Evolutionary conservation across 78 protist genomes (phyloP).

Genomic region (Anaeramoeba ignava): DNA sequence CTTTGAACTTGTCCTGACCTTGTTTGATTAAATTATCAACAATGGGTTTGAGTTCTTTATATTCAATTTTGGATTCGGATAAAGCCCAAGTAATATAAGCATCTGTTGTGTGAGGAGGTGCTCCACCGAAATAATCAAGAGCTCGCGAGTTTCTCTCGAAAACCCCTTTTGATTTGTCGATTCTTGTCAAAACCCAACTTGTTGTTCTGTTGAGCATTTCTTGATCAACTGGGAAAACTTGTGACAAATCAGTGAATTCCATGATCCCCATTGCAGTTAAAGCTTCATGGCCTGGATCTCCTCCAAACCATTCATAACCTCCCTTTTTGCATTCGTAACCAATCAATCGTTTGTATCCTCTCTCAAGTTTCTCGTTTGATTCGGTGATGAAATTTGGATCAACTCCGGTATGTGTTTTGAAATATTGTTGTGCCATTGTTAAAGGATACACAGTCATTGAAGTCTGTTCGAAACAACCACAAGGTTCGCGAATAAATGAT

Average conservation of each 20-base stretch:
- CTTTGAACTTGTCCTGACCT: neutral
- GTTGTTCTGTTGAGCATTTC: constrained; percentile 16
- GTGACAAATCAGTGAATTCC: constrained; percentile 22
- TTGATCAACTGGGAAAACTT: constrained; percentile 17
- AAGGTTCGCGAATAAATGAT: constrained; percentile 17
- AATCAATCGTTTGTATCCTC: constrained; percentile 23
- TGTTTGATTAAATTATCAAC: neutral
- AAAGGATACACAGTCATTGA: constrained; percentile 19
- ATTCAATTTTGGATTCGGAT: neutral
- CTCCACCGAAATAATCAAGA: constrained; percentile 19
- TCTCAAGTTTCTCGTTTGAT: neutral
- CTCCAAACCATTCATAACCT: constrained; percentile 34
- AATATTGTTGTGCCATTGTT: constrained; percentile 21
- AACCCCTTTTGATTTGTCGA: neutral
- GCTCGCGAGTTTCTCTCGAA: neutral
- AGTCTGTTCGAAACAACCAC: constrained; percentile 27
- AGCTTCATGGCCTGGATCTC: constrained; percentile 24
- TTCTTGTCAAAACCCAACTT: constrained; percentile 9
- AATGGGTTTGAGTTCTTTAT: neutral
- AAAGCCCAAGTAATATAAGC: constrained; percentile 25
- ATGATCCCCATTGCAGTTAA: constrained; percentile 25
- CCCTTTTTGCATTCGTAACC: constrained; percentile 19
- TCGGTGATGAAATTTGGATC: neutral
- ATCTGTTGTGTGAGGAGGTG: constrained; percentile 8
- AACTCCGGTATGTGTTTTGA: constrained; percentile 4